phyloP scores from a whole-genome alignment of 2,329 filamentous ascomycete species.

The Parafenestella ontariensis region DNA sequence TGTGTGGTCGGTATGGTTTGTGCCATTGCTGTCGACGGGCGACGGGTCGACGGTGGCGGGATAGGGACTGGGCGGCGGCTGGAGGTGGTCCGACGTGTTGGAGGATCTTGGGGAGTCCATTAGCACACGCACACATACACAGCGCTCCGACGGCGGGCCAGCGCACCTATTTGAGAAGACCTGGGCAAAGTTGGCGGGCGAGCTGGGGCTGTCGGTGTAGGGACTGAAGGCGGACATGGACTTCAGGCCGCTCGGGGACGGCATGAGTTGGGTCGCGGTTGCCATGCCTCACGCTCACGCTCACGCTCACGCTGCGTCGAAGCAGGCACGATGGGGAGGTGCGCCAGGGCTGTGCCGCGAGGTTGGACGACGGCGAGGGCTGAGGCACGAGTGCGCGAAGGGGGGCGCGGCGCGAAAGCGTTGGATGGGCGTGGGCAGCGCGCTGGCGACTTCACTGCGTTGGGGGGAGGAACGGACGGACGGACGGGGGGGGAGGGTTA shows the following conservation, averaged over 20 bases:
- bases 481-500: conserved; percentile 1
- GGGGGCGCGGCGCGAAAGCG: conserved; percentile 14
- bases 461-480: background rate
- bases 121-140: conserved; percentile 20
- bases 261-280: conserved; percentile 54
- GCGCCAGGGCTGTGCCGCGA: conserved; percentile 37
- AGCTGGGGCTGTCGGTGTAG: conserved; percentile 60
- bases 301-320: conserved; percentile 8
- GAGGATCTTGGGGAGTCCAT: conserved; percentile 51
- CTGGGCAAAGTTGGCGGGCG: conserved; percentile 54
- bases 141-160: conserved; percentile 46
- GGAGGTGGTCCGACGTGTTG: conserved; percentile 56
- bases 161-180: conserved; percentile 53
- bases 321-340: conserved; percentile 19
- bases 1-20: conserved; percentile 79
- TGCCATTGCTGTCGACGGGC: conserved; percentile 84
- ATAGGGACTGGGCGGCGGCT: conserved; percentile 59
- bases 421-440: conserved; percentile 14
- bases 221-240: conserved; percentile 55
- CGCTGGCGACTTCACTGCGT: background rate
- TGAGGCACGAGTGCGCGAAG: conserved; percentile 14
- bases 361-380: background rate
- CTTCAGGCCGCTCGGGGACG: conserved; percentile 51
- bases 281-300: conserved; percentile 44
- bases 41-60: conserved; percentile 77